Percentiles rank a stretch among this genome's conserved stretches.
phyloP scores from a whole-genome alignment of 768 basidiomycete species.

The Mycena belliarum region DNA sequence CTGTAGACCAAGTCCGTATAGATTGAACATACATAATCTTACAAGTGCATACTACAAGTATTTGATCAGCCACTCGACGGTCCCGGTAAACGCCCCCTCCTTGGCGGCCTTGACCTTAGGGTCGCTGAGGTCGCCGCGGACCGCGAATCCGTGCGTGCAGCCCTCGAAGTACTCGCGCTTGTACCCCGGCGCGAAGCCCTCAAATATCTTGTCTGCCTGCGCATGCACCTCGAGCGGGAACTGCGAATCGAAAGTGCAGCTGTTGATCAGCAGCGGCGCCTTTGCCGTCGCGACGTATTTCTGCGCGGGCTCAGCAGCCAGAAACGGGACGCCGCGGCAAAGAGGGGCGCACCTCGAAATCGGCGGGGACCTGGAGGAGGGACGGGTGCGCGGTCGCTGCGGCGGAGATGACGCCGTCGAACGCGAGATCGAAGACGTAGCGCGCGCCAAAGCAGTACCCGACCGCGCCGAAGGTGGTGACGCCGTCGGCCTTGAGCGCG shows the following conservation, averaged over 20 bases:
- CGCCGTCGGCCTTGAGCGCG: constrained; percentile 25
- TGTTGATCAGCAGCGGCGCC: constrained; percentile 21
- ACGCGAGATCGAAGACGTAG: constrained; percentile 31
- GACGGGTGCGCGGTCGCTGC: constrained; percentile 33
- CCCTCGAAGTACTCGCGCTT: constrained; percentile 21
- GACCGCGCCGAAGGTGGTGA: constrained; percentile 30
- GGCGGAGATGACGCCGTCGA: constrained; percentile 26
- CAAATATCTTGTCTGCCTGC: constrained; percentile 16
- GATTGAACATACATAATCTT: too few species aligned
- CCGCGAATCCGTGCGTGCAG: constrained; percentile 20
- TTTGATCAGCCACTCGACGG: constrained; percentile 20
- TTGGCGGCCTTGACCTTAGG: constrained; percentile 22
- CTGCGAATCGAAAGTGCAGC: constrained; percentile 12
- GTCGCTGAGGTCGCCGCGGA: constrained; percentile 20
- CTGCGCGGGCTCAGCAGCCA: neutral
- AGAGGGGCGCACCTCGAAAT: constrained; percentile 25
- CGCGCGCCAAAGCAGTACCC: constrained; percentile 33
- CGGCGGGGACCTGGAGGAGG: constrained; percentile 31
- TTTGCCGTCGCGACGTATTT: constrained; percentile 15
- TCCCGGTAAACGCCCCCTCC: constrained; percentile 20
- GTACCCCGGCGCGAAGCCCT: constrained; percentile 16
- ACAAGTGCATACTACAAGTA: too few species aligned
- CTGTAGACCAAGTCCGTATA: too few species aligned
- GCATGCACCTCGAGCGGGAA: constrained; percentile 17
- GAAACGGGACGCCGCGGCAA: neutral